These are phyloP conservation scores for Cyclanthera cordifolia DNA, from an alignment of 306 rosid genomes.

Conservation along the genomic window DNA sequence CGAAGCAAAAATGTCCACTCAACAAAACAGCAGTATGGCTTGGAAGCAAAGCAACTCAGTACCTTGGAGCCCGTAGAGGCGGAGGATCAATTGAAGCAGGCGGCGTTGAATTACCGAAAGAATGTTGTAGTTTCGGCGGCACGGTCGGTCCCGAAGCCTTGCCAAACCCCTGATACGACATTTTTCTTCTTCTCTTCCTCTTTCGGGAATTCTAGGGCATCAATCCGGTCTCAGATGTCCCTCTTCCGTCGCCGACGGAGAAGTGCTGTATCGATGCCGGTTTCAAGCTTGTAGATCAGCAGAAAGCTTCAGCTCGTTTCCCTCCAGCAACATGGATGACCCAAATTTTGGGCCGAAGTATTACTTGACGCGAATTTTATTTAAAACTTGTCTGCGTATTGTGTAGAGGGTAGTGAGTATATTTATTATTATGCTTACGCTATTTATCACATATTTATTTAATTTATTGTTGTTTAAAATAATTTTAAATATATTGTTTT, in stretches of 20 bases:
- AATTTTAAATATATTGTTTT: no score
- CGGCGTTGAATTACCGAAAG: slow-evolving; percentile 30
- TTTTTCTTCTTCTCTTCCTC: slow-evolving; percentile 14
- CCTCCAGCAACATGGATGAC: no score
- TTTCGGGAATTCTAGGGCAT: background rate
- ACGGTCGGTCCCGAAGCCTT: slow-evolving; percentile 44
- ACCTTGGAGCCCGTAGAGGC: slow-evolving; percentile 27
- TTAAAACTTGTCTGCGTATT: no score
- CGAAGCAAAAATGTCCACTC: background rate
- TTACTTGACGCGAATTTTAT: no score
- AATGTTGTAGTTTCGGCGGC: slow-evolving; percentile 24
- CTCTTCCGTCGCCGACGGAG: background rate
- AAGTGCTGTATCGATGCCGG: background rate
- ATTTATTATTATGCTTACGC: no score
- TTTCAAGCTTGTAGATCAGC: background rate
- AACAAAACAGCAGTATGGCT: background rate
- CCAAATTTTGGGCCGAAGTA: no score
- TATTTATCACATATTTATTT: no score
- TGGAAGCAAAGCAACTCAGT: background rate
- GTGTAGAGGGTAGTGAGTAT: no score
- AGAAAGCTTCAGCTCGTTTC: background rate
- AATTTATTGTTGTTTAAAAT: no score
- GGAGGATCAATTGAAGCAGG: slow-evolving; percentile 22
- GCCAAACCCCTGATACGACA: slow-evolving; percentile 41
- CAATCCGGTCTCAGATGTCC: background rate